Evolutionary conservation across 305 asterid species (phyloP).

Genomic region (Nicotiana rustica): DNA sequence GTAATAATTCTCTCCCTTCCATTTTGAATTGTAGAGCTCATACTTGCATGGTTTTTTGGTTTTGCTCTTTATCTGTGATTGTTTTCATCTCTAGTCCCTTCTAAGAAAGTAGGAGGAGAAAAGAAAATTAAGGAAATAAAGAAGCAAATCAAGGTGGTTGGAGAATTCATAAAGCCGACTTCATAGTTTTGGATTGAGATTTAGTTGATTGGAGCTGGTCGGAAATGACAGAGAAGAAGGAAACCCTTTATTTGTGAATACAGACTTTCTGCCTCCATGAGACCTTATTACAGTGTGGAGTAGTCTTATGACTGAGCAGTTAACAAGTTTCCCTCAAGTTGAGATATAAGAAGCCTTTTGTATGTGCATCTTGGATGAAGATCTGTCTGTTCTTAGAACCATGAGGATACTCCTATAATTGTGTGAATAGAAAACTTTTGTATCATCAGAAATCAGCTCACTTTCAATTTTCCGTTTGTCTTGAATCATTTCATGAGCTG

Average conservation of each 20-base stretch:
- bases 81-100: conserved; percentile 1
- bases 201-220: conserved; percentile 30
- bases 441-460: conserved; percentile 18
- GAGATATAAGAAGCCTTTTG: conserved; percentile 2
- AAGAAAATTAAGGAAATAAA: neutral
- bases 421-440: neutral
- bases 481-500: conserved; percentile 19
- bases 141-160: conserved; percentile 1
- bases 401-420: neutral
- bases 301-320: neutral
- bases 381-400: neutral
- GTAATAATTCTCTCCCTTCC: conserved; percentile 44
- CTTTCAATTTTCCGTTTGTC: no score
- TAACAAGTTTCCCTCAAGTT: neutral
- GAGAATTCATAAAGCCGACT: neutral
- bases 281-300: conserved; percentile 3
- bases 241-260: neutral
- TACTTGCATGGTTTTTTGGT: neutral
- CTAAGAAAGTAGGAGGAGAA: neutral
- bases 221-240: neutral
- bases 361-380: neutral
- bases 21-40: neutral
- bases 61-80: conserved; percentile 7
- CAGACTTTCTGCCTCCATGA: neutral
- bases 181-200: neutral